Evolutionary conservation across 2,329 filamentous ascomycete genomes (phyloP), one percentile per base, ranked within the genome.

Genomic region (Pseudogymnoascus sp.): DNA sequence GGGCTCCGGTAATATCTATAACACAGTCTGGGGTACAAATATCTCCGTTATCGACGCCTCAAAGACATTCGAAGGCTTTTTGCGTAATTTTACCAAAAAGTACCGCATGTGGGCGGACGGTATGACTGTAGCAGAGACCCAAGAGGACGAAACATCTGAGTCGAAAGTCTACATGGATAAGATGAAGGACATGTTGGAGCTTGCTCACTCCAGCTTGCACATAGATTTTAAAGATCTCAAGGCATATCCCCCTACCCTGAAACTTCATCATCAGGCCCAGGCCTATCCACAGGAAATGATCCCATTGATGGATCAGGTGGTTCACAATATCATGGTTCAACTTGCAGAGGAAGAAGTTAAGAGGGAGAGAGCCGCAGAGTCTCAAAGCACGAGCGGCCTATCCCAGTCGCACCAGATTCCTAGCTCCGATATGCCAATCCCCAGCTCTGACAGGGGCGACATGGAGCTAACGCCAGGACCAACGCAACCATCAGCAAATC

Each of bases 251-350:
- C 86, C 91, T 1, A 97, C 94, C 0, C 80, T 88, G 68, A 97
- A 97, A 76, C 79, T 99, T 61, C 97, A 91, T 90, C 90, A 97
- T 72, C 95, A 99, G 74, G 79, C 95, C 62, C 90, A 96, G 72
- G 87, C 89, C 12, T 99, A 97, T 70, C 94, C 94, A 0, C 91
- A 94, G 70, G 94, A 99, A 80, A 92, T 99, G 60, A 89, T 99
- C 47, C 92, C 93, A 2, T 81, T 97, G 54, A 96, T 99, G 88
- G 95, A 99, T 80, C 90, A 96, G 73, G 86, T 87, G 5, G 84
- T 97, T 58, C 95, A 96, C 71, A 93, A 99, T 75, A 81, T 91
- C 60, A 96, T 97, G 87, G 84, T 94, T 22, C 92, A 96, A 70
- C 77, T 97, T 58, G 91, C 93, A 0, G 84, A 89, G 64, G 86